Evolutionary conservation across 1,284 basidiomycete genomes (phyloP).

Genomic region (Porogramme epimiltina): DNA sequence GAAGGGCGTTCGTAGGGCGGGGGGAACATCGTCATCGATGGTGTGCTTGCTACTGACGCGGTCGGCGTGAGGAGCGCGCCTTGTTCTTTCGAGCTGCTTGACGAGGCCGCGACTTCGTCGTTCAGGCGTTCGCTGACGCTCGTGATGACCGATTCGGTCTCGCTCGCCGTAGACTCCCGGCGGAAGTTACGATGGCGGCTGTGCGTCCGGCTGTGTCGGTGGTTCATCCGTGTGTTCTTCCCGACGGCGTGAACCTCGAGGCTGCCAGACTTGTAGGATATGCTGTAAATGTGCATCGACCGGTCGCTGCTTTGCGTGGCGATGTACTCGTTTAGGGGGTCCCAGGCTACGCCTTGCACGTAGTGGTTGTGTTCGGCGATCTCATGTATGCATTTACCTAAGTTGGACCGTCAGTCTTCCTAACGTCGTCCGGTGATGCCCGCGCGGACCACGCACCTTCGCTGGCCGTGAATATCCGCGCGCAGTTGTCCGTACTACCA

Average conservation of each 20-base stretch:
- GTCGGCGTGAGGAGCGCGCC: conserved; percentile 65
- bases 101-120: conserved; percentile 30
- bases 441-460: conserved; percentile 56
- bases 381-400: conserved; percentile 83
- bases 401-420: no score
- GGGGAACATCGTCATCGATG: conserved; percentile 70
- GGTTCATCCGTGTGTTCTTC: conserved; percentile 75
- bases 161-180: conserved; percentile 75
- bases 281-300: conserved; percentile 86
- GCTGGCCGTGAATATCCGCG: conserved; percentile 77
- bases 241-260: conserved; percentile 87
- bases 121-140: conserved; percentile 51
- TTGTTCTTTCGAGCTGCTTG: conserved; percentile 19
- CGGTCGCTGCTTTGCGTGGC: conserved; percentile 94
- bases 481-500: conserved; percentile 96
- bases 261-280: conserved; percentile 74
- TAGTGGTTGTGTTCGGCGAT: conserved; percentile 92
- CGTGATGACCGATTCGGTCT: conserved; percentile 64
- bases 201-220: conserved; percentile 64
- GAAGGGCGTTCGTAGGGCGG: conserved; percentile 65
- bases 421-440: background rate
- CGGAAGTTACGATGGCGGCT: conserved; percentile 58
- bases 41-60: conserved; percentile 56
- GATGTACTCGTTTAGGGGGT: conserved; percentile 92
- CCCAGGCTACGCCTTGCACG: conserved; percentile 97